Evolutionary conservation across 2,329 filamentous ascomycete genomes (phyloP), one percentile per base, ranked within the genome.

Genomic region (Aspergillus tanneri): DNA sequence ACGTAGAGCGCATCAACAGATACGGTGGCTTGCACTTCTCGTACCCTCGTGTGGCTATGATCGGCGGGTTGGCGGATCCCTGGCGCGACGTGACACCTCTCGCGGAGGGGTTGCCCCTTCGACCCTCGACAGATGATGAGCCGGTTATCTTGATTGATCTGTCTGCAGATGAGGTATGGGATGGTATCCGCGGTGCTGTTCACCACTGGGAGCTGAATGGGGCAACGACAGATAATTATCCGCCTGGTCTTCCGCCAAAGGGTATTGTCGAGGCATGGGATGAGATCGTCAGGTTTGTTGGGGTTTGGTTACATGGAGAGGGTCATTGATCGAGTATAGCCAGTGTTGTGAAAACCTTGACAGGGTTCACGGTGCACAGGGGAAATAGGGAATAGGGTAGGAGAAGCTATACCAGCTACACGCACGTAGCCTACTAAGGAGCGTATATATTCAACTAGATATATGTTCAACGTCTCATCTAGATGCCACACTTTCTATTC

Each of bases 1-100:
- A 90, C 43, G 71, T 85, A 0, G 76, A 82, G 1, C 74, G 75
- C 1, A 83, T 93, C 67, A 93, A 95, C 74, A 83, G 85, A 62
- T 85, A 87, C 55, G 90, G 90, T 34, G 87, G 83, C 10, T 87
- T 84, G 67, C 72, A 80, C 64, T 85, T 93, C 58, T 79, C 80
- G 37, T 90, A 89, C 63, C 80, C 85, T 1, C 84, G 89, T 1
- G 79, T 95, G 0, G 90, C 90, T 2, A 79, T 88, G 38, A 74
- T 95, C 30, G 88, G 90, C 53, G 89, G 89, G 22, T 80, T 88
- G 53, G 81, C 82, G 47, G 90, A 95, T 62, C 88, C 89, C 0
- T 95, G 90, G 90, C 80, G 85, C 16, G 81, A 83, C 0, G 87
- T 86, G 0, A 87, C 85, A 0, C 82, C 86, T 0, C 84, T 92